Conservation (phyloP, 805 yeast species). For the Cyberlindnera americana region DNA sequence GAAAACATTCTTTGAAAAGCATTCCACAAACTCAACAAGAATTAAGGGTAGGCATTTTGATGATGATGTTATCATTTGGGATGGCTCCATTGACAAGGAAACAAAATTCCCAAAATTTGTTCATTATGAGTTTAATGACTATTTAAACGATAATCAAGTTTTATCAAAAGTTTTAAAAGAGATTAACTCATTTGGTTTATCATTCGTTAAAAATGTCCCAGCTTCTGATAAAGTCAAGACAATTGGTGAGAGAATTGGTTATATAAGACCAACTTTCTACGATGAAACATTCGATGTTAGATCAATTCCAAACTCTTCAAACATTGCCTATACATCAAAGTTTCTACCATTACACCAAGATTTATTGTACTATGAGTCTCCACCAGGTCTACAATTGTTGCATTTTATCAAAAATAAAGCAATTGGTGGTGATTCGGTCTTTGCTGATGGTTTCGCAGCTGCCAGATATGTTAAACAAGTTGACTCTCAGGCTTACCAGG, state of each 20-base stretch:
- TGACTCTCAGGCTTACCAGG: slow-evolving; percentile 63
- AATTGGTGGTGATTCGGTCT: slow-evolving; percentile 63
- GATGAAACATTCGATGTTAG: slow-evolving; percentile 70
- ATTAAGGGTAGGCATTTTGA: slow-evolving; percentile 34
- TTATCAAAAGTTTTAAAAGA: slow-evolving; percentile 39
- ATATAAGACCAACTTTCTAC: slow-evolving; percentile 66
- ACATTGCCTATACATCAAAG: slow-evolving; percentile 65
- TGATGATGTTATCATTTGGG: slow-evolving; percentile 46
- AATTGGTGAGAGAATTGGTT: slow-evolving; percentile 58
- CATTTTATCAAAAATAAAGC: slow-evolving; percentile 55
- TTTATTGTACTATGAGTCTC: slow-evolving; percentile 70
- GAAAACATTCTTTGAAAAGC: slow-evolving; percentile 42
- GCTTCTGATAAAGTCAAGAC: slow-evolving; percentile 35
- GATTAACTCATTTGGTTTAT: slow-evolving; percentile 54
- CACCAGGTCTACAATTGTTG: slow-evolving; percentile 73
- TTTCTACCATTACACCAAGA: slow-evolving; percentile 77
- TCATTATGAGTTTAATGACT: slow-evolving; percentile 11
- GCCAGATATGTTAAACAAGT: slow-evolving; percentile 49
- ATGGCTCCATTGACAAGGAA: slow-evolving; percentile 17
- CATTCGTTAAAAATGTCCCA: slow-evolving; percentile 53
- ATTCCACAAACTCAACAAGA: slow-evolving; percentile 33
- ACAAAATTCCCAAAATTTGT: slow-evolving; percentile 18
- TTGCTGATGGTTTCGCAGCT: slow-evolving; percentile 68
- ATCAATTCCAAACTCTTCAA: slow-evolving; percentile 49
- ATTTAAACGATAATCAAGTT: slow-evolving; percentile 12